Evolutionary conservation across 1,284 basidiomycete genomes (phyloP).

Genomic region (Neonothopanus nambi): DNA sequence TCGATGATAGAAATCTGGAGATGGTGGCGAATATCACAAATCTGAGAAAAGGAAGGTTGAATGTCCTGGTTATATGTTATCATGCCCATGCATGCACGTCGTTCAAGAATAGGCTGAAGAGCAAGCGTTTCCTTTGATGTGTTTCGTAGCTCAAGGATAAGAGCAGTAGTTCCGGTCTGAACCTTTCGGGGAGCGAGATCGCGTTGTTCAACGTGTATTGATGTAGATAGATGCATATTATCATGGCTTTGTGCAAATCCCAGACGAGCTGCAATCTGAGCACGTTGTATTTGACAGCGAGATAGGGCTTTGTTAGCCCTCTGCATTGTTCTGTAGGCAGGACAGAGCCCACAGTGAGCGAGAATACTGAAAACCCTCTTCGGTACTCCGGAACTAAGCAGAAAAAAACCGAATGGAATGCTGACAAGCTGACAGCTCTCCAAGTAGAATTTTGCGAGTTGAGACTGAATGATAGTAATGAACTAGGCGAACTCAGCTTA

Average conservation of each 20-base stretch:
- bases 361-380: no score
- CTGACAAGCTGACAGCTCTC: no score
- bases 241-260: conserved; percentile 6
- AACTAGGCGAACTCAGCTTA: no score
- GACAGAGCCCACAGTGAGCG: no score
- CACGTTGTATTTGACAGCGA: neutral
- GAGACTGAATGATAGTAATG: no score
- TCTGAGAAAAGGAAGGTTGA: no score
- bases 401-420: no score
- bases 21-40: no score
- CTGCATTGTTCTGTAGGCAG: no score
- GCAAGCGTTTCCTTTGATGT: neutral
- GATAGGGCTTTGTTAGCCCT: neutral
- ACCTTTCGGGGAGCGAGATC: conserved; percentile 3
- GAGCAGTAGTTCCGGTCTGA: neutral
- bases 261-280: neutral
- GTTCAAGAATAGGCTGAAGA: neutral
- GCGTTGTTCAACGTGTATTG: conserved; percentile 8
- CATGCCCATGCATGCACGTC: neutral
- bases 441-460: no score
- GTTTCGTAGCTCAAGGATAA: neutral
- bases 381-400: no score
- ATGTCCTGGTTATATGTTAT: neutral
- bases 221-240: neutral
- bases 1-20: no score